These are phyloP conservation scores for Colletotrichum tropicicola DNA, from an alignment of 2,329 filamentous ascomycete genomes.

Conservation along the genomic window DNA sequence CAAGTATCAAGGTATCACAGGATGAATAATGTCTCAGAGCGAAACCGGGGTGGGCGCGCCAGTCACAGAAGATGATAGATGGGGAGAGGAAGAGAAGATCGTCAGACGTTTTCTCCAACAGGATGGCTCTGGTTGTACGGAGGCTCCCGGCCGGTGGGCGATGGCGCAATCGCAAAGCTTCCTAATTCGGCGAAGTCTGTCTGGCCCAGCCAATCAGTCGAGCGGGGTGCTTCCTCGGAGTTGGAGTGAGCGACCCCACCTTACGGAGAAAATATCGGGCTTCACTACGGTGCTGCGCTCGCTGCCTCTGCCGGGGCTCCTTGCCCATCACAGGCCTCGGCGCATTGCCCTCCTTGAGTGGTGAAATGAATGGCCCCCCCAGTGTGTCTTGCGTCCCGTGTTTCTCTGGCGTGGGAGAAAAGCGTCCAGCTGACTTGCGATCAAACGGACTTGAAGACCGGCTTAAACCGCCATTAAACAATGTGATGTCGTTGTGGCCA, in stretches of 20 bases:
- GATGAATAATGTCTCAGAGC: slow-evolving; percentile 5
- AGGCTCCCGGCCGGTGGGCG: slow-evolving; percentile 23
- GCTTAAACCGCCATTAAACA: neutral
- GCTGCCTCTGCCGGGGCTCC: slow-evolving; percentile 12
- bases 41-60: neutral
- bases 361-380: neutral
- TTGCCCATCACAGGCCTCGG: slow-evolving; percentile 15
- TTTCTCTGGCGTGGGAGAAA: neutral
- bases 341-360: neutral
- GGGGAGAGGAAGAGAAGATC: slow-evolving; percentile 18
- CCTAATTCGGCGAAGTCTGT: slow-evolving; percentile 30
- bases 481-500: neutral
- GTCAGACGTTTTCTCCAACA: slow-evolving; percentile 20
- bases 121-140: slow-evolving; percentile 10
- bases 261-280: slow-evolving; percentile 26
- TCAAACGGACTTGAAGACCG: neutral
- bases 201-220: slow-evolving; percentile 19
- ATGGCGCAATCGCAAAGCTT: slow-evolving; percentile 31
- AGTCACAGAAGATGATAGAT: slow-evolving; percentile 1
- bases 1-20: neutral
- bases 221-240: slow-evolving; percentile 9
- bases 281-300: neutral
- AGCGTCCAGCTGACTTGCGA: neutral
- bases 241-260: neutral
- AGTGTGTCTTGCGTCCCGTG: neutral